Conservation (phyloP, 352 stramenopile genomes). For the Elongisporangium undulatum region DNA sequence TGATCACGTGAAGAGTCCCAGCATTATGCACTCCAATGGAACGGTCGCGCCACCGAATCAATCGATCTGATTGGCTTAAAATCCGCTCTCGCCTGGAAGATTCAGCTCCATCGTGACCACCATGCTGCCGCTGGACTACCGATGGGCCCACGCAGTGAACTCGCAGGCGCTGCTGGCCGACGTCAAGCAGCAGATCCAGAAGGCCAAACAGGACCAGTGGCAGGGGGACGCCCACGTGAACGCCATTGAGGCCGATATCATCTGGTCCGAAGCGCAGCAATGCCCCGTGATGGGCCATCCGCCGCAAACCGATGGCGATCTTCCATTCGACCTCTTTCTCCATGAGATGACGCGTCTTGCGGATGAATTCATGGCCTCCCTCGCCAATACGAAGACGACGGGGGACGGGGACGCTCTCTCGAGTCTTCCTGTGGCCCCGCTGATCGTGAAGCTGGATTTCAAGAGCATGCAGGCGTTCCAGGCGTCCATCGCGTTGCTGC, state of each 20-base stretch:
- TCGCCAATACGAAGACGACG: background rate
- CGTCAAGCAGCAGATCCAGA: conserved; percentile 25
- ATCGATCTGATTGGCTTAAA: background rate
- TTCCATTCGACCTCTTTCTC: conserved; percentile 42
- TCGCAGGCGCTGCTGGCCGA: conserved; percentile 23
- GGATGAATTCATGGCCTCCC: conserved; percentile 4
- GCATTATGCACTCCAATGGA: too few species aligned
- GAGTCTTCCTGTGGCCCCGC: conserved; percentile 13
- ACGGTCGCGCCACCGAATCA: background rate
- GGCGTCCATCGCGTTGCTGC: conserved; percentile 21
- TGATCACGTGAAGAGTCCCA: too few species aligned
- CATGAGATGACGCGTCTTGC: conserved; percentile 36
- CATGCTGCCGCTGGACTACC: conserved; percentile 49
- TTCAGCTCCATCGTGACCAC: background rate
- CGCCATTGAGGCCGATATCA: conserved; percentile 67
- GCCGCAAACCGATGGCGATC: conserved; percentile 44
- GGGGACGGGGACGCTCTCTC: background rate
- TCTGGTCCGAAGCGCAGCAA: conserved; percentile 51
- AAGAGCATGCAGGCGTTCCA: conserved; percentile 55
- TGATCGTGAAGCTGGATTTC: conserved; percentile 76
- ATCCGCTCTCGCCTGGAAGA: background rate
- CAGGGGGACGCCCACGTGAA: conserved; percentile 30
- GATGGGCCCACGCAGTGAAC: conserved; percentile 70
- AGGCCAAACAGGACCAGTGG: conserved; percentile 13
- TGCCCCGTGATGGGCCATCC: conserved; percentile 63